Evolutionary conservation across 345 rosid species (phyloP).

Genomic region (Melaleuca quinquenervia): DNA sequence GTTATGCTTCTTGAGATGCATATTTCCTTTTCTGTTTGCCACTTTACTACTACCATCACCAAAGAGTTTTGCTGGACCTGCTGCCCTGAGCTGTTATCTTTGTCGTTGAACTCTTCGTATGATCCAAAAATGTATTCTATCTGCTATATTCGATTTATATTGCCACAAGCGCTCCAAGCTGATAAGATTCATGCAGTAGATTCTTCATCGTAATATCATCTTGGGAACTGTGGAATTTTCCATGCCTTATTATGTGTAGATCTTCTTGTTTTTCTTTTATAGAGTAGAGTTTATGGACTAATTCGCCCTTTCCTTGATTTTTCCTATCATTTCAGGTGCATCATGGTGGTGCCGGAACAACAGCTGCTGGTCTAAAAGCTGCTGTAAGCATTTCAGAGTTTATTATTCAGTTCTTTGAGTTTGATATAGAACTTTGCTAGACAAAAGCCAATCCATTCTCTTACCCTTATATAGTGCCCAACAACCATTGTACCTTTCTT

Average conservation of each 20-base stretch:
- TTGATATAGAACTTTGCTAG: background rate
- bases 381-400: slow-evolving; percentile 32
- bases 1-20: background rate
- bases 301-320: background rate
- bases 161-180: background rate
- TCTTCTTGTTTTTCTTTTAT: background rate
- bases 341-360: slow-evolving; percentile 99
- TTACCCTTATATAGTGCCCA: slow-evolving; percentile 54
- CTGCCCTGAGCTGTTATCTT: background rate
- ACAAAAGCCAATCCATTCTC: background rate
- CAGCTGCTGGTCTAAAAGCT: slow-evolving; percentile 98
- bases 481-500: slow-evolving; percentile 93
- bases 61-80: background rate
- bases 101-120: background rate
- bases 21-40: background rate
- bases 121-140: background rate
- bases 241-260: background rate
- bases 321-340: slow-evolving; percentile 58
- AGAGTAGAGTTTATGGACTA: background rate
- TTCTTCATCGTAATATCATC: background rate
- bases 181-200: background rate
- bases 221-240: background rate
- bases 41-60: background rate
- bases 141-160: background rate
- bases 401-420: background rate